These are phyloP conservation scores for Aureobasidium sp. DNA, from an alignment of 2,329 filamentous ascomycete species.

Conservation along the genomic window DNA sequence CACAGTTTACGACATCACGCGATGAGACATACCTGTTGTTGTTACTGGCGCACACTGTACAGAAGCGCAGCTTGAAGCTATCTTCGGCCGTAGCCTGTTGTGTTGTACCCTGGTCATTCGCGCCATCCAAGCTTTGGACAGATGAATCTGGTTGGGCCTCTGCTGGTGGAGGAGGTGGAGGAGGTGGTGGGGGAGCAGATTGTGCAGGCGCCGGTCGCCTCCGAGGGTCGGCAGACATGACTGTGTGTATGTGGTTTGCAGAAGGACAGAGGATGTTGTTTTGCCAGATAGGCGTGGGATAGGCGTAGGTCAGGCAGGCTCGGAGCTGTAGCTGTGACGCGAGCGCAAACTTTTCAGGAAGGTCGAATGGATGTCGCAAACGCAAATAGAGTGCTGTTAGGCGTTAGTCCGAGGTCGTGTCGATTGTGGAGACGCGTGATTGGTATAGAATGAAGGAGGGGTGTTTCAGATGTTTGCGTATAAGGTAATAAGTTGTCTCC, in stretches of 20 bases:
- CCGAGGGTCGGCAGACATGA: slow-evolving; percentile 41
- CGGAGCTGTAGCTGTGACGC: background rate
- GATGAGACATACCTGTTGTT: slow-evolving; percentile 70
- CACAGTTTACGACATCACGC: background rate
- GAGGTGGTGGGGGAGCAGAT: slow-evolving; percentile 34
- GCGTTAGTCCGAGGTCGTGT: background rate
- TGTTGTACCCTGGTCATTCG: slow-evolving; percentile 31
- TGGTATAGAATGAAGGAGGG: background rate
- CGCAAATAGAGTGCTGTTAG: background rate
- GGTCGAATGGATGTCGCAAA: background rate
- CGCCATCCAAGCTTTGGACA: slow-evolving; percentile 21
- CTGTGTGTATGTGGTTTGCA: slow-evolving; percentile 14
- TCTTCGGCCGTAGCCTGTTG: slow-evolving; percentile 33
- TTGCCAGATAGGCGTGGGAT: background rate
- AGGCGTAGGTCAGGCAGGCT: background rate
- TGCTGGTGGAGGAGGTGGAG: slow-evolving; percentile 44
- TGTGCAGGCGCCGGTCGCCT: slow-evolving; percentile 31
- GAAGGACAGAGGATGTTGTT: background rate
- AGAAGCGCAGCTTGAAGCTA: slow-evolving; percentile 89
- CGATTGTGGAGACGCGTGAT: background rate
- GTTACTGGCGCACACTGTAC: slow-evolving; percentile 97
- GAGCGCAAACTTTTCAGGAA: slow-evolving; percentile 1
- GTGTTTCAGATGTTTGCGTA: slow-evolving; percentile 18
- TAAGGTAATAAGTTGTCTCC: slow-evolving; percentile 18
- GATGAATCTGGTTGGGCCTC: slow-evolving; percentile 29